These are phyloP conservation scores for Calocera viscosa DNA, from an alignment of 768 basidiomycete genomes.

Conservation along the genomic window DNA sequence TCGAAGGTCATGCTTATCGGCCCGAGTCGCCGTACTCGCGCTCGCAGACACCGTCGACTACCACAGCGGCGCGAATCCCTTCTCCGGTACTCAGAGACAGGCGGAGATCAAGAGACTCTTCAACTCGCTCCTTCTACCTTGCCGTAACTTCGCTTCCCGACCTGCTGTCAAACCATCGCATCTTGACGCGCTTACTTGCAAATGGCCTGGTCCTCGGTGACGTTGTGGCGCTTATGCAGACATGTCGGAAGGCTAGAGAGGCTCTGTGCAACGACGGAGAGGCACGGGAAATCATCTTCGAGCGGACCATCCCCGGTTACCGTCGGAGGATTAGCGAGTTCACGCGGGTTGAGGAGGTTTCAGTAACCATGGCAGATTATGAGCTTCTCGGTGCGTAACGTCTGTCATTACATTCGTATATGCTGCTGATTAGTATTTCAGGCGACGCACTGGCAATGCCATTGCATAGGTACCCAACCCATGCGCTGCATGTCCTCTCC, in stretches of 20 bases:
- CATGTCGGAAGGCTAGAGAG: neutral
- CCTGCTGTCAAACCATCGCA: neutral
- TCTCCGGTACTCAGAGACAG: neutral
- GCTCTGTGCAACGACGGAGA: neutral
- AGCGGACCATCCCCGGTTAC: neutral
- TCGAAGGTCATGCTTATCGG: neutral
- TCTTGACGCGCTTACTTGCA: neutral
- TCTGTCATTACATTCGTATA: neutral
- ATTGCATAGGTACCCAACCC: neutral
- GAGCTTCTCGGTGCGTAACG: neutral
- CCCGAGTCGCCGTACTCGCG: neutral
- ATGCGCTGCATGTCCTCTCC: neutral
- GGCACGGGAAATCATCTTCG: slow-evolving; percentile 2
- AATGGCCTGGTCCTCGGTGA: neutral
- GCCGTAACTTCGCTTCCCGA: neutral
- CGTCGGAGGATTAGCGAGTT: neutral
- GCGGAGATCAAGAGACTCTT: neutral
- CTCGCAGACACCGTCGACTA: neutral
- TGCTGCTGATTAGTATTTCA: neutral
- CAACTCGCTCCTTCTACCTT: neutral
- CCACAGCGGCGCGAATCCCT: neutral
- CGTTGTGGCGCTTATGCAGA: slow-evolving; percentile 6
- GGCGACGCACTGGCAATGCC: neutral
- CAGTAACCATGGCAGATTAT: slow-evolving; percentile 2
- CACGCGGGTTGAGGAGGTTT: neutral